These are phyloP conservation scores for Sordariomycetes sp. DNA, from an alignment of 2,329 filamentous ascomycete species.

Conservation along the genomic window DNA sequence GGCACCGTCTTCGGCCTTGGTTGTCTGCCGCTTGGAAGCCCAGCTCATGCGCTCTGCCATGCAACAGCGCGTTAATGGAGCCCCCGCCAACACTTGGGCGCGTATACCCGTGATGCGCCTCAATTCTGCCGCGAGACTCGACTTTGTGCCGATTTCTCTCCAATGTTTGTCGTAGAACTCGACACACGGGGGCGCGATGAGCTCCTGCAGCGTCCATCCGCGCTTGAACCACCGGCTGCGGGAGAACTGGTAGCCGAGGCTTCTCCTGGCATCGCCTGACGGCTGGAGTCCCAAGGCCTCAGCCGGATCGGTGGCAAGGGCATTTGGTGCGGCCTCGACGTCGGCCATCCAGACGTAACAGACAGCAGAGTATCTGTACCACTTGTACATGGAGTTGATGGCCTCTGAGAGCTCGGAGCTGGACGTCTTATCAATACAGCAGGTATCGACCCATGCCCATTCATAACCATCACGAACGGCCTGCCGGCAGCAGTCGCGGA, in stretches of 20 bases:
- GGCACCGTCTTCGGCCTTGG: slow-evolving; percentile 18
- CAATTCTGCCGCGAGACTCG: slow-evolving; percentile 1
- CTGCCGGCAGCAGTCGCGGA: neutral
- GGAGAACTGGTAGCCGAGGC: neutral
- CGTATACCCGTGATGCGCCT: slow-evolving; percentile 7
- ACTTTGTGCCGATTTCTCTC: slow-evolving; percentile 5
- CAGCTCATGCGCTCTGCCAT: slow-evolving; percentile 22
- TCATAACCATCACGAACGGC: slow-evolving; percentile 1
- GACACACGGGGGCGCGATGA: slow-evolving; percentile 8
- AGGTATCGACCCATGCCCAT: slow-evolving; percentile 18
- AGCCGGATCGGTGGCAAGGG: neutral
- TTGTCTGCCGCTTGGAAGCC: slow-evolving; percentile 19
- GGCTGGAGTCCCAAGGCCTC: neutral
- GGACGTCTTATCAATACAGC: slow-evolving; percentile 17
- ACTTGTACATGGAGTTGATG: slow-evolving; percentile 18
- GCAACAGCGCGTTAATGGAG: neutral
- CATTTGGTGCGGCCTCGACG: slow-evolving; percentile 4
- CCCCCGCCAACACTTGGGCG: neutral
- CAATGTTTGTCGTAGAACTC: slow-evolving; percentile 9
- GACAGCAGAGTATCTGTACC: slow-evolving; percentile 12
- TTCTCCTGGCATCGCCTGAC: neutral
- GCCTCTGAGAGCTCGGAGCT: slow-evolving; percentile 18
- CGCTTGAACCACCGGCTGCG: slow-evolving; percentile 10
- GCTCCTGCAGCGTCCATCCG: slow-evolving; percentile 12
- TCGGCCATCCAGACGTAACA: slow-evolving; percentile 16